Evolutionary conservation across 2,329 filamentous ascomycete species (phyloP), one percentile per base, ranked within the genome.

Genomic region (Microdochium nivale): DNA sequence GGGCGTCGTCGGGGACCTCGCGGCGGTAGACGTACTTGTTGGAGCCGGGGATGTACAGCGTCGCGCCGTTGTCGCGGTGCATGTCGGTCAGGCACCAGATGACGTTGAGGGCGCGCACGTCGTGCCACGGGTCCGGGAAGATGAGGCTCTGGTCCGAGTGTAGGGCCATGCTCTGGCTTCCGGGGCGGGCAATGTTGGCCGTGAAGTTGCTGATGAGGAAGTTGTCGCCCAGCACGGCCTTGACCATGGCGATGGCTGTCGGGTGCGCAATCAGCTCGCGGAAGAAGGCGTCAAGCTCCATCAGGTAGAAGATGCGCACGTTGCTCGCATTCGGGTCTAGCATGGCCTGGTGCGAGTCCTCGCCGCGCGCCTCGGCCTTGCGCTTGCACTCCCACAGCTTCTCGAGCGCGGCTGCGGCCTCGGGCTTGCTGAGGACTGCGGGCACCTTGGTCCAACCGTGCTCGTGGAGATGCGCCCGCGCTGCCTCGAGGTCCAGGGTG

Each of bases 131-230:
- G n/a, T 63, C 63, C 24, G 64, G 63, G 33, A 64, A 60, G 0
- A 63, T 58, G 52, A 69, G 46, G 47, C 59, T 63, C 53, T 65
- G 60, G 50, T 69, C 65, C 9, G 63, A 66, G 54, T 67, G 66
- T 25, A 68, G 55, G 1, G 57, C 60, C 66, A 65, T 65, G 11
- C 56, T 59, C 51, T 56, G 46, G 14, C 60, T 58, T 1, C 66
- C 66, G 0, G 66, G 66, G 0, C 63, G 59, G 11, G 64, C 65
- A 46, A 68, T 67, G 52, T 67, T 67, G 47, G 63, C 63, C 4
- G 64, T 67, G 54, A 69, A 68, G 54, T 68, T 67, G 21, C 57
- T 62, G 51, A 68, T 62, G 10, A 67, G 53, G 56, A 65, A 63
- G 10, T 58, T 55, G 3, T 62, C 58, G 2, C 62, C 63, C 0